Percentiles rank a stretch among this genome's conserved stretches.
Conservation (phyloP, 2,329 filamentous ascomycete species). For the Arthrobotrys pseudoclavata region DNA sequence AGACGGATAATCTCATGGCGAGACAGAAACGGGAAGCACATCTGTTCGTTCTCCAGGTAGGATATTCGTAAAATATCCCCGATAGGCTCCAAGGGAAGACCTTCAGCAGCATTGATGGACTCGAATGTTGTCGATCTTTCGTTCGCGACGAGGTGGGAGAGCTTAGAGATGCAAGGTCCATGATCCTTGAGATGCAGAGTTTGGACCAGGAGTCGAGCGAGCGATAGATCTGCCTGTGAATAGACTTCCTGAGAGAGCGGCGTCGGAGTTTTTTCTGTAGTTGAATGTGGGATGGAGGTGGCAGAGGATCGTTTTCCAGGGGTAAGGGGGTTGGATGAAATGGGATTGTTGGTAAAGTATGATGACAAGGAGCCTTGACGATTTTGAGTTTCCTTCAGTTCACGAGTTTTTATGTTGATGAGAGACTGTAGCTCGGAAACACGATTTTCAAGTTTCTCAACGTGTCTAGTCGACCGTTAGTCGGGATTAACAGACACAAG, state of each 20-base stretch:
- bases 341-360: slow-evolving; percentile 29
- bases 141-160: slow-evolving; percentile 39
- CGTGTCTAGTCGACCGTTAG: slow-evolving; percentile 30
- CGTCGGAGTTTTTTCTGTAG: not conserved
- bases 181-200: slow-evolving; percentile 50
- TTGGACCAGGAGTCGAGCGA: slow-evolving; percentile 50
- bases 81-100: slow-evolving; percentile 14
- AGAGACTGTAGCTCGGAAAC: slow-evolving; percentile 52
- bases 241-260: not conserved
- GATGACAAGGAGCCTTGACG: slow-evolving; percentile 38
- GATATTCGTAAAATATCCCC: slow-evolving; percentile 4
- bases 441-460: slow-evolving; percentile 42
- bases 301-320: slow-evolving; percentile 44
- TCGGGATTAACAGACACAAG: not conserved
- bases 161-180: slow-evolving; percentile 48
- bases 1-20: not conserved
- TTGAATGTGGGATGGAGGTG: slow-evolving; percentile 16
- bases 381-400: slow-evolving; percentile 9
- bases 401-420: slow-evolving; percentile 44
- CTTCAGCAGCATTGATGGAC: not conserved
- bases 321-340: slow-evolving; percentile 31
- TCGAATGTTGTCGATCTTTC: slow-evolving; percentile 10
- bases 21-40: slow-evolving; percentile 43
- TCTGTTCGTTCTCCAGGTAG: slow-evolving; percentile 43
- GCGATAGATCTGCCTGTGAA: slow-evolving; percentile 23